phyloP scores from a whole-genome alignment of 1,284 basidiomycete species.

The Ganoderma lingzhi region DNA sequence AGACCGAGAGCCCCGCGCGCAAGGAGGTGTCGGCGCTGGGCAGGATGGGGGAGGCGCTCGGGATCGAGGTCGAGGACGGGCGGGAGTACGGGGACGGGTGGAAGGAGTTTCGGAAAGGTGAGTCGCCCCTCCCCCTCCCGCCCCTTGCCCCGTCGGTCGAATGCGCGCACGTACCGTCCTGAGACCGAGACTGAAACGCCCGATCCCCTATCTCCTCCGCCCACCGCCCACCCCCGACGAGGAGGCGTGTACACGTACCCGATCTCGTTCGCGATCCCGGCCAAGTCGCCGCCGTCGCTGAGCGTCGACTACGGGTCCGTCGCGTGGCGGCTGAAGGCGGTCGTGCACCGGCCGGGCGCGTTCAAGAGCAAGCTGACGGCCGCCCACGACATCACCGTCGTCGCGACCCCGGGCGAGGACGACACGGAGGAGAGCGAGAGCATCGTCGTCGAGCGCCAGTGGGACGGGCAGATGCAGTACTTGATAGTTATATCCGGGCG shows the following conservation, averaged over 20 bases:
- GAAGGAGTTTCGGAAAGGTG: constrained; percentile 93
- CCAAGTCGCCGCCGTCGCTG: constrained; percentile 83
- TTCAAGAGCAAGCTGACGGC: constrained; percentile 81
- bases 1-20: constrained; percentile 32
- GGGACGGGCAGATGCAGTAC: constrained; percentile 93
- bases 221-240: background rate
- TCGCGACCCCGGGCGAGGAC: constrained; percentile 82
- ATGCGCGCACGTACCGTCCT: background rate
- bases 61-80: constrained; percentile 53
- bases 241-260: constrained; percentile 96
- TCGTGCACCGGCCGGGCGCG: constrained; percentile 85
- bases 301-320: constrained; percentile 84
- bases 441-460: constrained; percentile 89
- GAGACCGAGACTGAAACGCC: constrained; percentile 2
- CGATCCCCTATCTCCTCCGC: background rate
- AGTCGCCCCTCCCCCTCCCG: constrained; percentile 27
- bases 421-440: constrained; percentile 84
- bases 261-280: constrained; percentile 89
- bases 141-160: background rate
- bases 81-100: constrained; percentile 69
- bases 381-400: constrained; percentile 78
- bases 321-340: constrained; percentile 83
- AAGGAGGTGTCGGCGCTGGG: constrained; percentile 36
- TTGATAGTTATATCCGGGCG: constrained; percentile 84
- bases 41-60: constrained; percentile 48